Conservation (phyloP, 164 flowering plant genomes). For the Chimonanthus salicifolius region DNA sequence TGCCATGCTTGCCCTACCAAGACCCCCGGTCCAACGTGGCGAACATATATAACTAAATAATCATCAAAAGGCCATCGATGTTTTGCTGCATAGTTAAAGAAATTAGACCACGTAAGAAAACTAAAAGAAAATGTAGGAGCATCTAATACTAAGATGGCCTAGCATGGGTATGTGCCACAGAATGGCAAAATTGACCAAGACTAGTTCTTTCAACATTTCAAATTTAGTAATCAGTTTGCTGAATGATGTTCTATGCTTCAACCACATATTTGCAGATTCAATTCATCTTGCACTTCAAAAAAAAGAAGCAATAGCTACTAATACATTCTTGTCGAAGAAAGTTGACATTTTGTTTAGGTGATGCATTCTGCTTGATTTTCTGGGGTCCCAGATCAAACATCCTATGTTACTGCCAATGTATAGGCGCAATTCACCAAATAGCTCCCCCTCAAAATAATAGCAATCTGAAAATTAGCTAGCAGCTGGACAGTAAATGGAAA, state of each 20-base stretch:
- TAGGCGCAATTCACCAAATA: no score
- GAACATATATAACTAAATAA: constrained; percentile 59
- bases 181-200: neutral
- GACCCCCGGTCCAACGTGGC: constrained; percentile 75
- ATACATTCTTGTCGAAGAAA: no score
- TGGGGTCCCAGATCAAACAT: no score
- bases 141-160: neutral
- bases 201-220: no score
- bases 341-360: no score
- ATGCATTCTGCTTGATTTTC: no score
- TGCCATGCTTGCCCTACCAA: constrained; percentile 86
- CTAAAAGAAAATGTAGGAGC: neutral
- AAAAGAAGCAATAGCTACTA: no score
- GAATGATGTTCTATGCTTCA: neutral
- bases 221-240: neutral
- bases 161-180: neutral
- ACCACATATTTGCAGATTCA: neutral
- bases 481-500: no score
- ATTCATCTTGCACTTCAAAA: neutral
- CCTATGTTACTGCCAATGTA: no score
- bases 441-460: no score
- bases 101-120: neutral
- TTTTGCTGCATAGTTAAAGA: constrained; percentile 34
- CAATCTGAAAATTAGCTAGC: no score
- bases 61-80: constrained; percentile 83